phyloP scores from a whole-genome alignment of 768 basidiomycete species.

The Flagelloscypha sp. region DNA sequence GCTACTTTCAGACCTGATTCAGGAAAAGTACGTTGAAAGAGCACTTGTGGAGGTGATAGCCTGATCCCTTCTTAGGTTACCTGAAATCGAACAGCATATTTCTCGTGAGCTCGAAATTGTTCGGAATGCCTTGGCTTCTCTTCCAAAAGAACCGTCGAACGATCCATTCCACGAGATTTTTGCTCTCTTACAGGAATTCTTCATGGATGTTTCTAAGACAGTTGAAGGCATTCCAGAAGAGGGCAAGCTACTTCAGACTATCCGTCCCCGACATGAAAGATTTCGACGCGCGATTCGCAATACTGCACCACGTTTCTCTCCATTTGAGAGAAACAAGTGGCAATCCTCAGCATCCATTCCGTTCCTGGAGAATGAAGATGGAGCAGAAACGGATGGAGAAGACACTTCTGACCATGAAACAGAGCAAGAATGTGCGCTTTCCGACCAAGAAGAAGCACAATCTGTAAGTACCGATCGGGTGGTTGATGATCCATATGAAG shows the following conservation, averaged over 20 bases:
- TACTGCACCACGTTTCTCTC: constrained; percentile 53
- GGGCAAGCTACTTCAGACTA: constrained; percentile 46
- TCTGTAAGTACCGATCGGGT: not conserved
- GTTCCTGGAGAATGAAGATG: constrained; percentile 37
- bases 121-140: constrained; percentile 18
- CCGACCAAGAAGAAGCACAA: too few species aligned
- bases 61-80: constrained; percentile 35
- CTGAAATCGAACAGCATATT: constrained; percentile 53
- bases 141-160: constrained; percentile 45
- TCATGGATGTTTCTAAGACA: constrained; percentile 31
- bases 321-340: constrained; percentile 33
- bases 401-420: constrained; percentile 4
- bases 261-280: constrained; percentile 37
- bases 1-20: constrained; percentile 55
- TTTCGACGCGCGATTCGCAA: constrained; percentile 41
- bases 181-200: constrained; percentile 37
- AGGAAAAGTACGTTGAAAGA: constrained; percentile 48
- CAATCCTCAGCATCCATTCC: too few species aligned
- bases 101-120: constrained; percentile 34
- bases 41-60: not conserved
- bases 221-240: constrained; percentile 47
- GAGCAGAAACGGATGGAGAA: constrained; percentile 8
- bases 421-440: too few species aligned
- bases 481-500: not conserved
- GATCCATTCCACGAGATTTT: constrained; percentile 55